phyloP scores from a whole-genome alignment of 179 eudicot genomes.

The Patellifolia procumbens region DNA sequence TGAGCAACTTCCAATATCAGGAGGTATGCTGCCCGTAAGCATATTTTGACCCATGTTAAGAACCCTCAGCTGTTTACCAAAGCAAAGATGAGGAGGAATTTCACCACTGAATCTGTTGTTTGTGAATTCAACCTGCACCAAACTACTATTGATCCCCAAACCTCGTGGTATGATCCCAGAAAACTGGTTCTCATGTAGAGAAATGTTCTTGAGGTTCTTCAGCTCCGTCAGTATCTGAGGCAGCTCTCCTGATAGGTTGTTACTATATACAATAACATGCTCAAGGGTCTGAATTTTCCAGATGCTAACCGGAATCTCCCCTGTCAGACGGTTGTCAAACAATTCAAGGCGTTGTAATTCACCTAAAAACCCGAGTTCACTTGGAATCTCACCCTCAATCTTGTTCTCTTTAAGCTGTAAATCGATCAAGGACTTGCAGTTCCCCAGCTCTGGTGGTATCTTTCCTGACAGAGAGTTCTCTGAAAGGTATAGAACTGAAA shows the following conservation, averaged over 20 bases:
- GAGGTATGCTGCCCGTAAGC: conserved; percentile 55
- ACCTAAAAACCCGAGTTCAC: conserved; percentile 48
- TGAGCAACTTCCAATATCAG: conserved; percentile 58
- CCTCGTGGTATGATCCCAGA: conserved; percentile 59
- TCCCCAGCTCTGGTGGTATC: conserved; percentile 71
- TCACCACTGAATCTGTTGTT: conserved; percentile 55
- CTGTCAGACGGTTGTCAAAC: conserved; percentile 48
- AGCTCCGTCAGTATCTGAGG: conserved; percentile 51
- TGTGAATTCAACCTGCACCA: conserved; percentile 57
- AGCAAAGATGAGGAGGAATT: conserved; percentile 66
- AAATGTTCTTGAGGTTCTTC: conserved; percentile 47
- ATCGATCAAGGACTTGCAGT: conserved; percentile 44
- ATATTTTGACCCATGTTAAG: conserved; percentile 51
- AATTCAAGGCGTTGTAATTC: conserved; percentile 39
- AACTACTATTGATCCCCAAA: conserved; percentile 55
- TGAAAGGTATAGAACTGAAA: conserved; percentile 45
- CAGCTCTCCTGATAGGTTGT: conserved; percentile 54
- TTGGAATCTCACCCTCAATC: conserved; percentile 58
- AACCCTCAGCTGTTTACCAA: conserved; percentile 41
- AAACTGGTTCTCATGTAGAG: conserved; percentile 53
- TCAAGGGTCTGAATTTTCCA: conserved; percentile 64
- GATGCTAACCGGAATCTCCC: conserved; percentile 53
- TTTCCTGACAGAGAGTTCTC: conserved; percentile 52
- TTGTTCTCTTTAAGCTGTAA: conserved; percentile 48
- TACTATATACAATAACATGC: conserved; percentile 48